A percentile compares a stretch with the other conserved stretches of the same genome.
These are phyloP conservation scores for Phoma sp. DNA, from an alignment of 2,329 filamentous ascomycete genomes.

Conservation along the genomic window DNA sequence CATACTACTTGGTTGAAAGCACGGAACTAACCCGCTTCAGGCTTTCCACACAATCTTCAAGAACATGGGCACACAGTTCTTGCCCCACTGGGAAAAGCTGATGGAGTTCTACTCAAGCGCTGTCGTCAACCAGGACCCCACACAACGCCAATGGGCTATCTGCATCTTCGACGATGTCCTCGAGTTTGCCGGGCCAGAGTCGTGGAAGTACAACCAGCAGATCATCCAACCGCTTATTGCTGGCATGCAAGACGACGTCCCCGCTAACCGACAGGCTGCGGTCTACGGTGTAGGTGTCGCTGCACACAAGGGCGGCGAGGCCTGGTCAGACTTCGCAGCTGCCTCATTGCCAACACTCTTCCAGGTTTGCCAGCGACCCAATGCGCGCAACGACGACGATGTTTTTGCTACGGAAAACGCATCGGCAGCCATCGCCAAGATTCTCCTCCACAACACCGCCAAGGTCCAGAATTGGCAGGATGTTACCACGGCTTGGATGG, in stretches of 20 bases:
- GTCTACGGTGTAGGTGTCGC: slow-evolving; percentile 96
- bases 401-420: slow-evolving; percentile 98
- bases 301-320: slow-evolving; percentile 85
- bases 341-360: slow-evolving; percentile 82
- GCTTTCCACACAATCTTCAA: slow-evolving; percentile 99
- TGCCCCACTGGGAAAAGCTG: slow-evolving; percentile 85
- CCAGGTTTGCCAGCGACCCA: slow-evolving; percentile 78
- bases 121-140: slow-evolving; percentile 79
- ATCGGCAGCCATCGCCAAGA: slow-evolving; percentile 95
- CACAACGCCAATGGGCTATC: slow-evolving; percentile 96
- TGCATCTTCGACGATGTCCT: slow-evolving; percentile 99
- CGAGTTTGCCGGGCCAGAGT: slow-evolving; percentile 92
- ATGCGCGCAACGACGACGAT: slow-evolving; percentile 88
- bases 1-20: slow-evolving; percentile 81
- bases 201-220: slow-evolving; percentile 82
- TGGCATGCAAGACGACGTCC: slow-evolving; percentile 83
- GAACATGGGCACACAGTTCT: slow-evolving; percentile 84
- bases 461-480: slow-evolving; percentile 79
- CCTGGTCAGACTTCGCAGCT: slow-evolving; percentile 87
- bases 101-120: slow-evolving; percentile 86
- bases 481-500: slow-evolving; percentile 83
- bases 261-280: slow-evolving; percentile 93
- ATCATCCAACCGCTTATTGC: slow-evolving; percentile 87
- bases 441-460: slow-evolving; percentile 84
- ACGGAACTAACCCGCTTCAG: slow-evolving; percentile 99